A percentile compares a stretch with the other conserved stretches of the same genome.
These are phyloP conservation scores for Coemansia aciculifera DNA, from an alignment of 192 early-diverging fungal species.

Conservation along the genomic window DNA sequence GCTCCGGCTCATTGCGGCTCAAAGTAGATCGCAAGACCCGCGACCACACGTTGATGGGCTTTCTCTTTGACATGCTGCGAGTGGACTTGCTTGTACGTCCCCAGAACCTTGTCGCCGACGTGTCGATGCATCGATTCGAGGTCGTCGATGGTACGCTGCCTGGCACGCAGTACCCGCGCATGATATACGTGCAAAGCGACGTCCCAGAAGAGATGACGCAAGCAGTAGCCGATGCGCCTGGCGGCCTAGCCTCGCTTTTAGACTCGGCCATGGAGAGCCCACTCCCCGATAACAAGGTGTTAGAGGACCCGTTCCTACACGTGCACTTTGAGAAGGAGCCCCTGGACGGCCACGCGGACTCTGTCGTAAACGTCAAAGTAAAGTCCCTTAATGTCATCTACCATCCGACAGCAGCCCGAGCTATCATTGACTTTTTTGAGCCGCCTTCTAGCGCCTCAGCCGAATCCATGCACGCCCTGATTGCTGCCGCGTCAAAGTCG, in stretches of 20 bases:
- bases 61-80: constrained; percentile 46
- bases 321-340: constrained; percentile 82
- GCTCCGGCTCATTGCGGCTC: constrained; percentile 79
- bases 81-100: constrained; percentile 49
- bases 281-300: constrained; percentile 5
- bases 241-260: constrained; percentile 15
- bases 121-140: constrained; percentile 55
- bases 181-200: constrained; percentile 55
- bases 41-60: constrained; percentile 54
- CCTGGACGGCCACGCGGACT: constrained; percentile 85
- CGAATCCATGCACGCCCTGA: constrained; percentile 74
- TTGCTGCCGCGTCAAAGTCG: constrained; percentile 78
- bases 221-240: constrained; percentile 24
- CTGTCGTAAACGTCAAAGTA: constrained; percentile 80
- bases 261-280: neutral
- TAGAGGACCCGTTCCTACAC: constrained; percentile 52
- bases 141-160: constrained; percentile 56
- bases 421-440: constrained; percentile 79
- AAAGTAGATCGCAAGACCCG: constrained; percentile 55
- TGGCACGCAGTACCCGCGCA: constrained; percentile 48
- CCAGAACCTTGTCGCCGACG: constrained; percentile 40
- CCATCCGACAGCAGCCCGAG: constrained; percentile 74
- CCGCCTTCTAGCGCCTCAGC: constrained; percentile 70
- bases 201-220: constrained; percentile 5
- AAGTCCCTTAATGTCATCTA: constrained; percentile 88